Evolutionary conservation across 2,329 filamentous ascomycete species (phyloP).

Genomic region (Zasmidium citrigriseum): DNA sequence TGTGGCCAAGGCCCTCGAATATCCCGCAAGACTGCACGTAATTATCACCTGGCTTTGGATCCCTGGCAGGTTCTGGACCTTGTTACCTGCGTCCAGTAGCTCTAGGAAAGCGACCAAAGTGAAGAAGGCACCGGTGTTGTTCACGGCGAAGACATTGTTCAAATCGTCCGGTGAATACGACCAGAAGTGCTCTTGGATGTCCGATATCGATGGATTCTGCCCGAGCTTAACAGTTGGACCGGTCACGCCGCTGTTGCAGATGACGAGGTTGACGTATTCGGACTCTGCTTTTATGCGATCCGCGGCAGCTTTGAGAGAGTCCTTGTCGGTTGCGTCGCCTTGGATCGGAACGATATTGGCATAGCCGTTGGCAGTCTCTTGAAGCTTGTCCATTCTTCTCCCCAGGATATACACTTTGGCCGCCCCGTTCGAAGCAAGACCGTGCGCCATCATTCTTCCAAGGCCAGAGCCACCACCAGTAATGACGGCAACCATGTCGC

Average conservation of each 20-base stretch:
- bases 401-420: slow-evolving; percentile 55
- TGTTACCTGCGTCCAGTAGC: slow-evolving; percentile 47
- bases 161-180: slow-evolving; percentile 14
- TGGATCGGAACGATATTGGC: slow-evolving; percentile 40
- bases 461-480: slow-evolving; percentile 57
- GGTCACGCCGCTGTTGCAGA: slow-evolving; percentile 9
- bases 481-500: slow-evolving; percentile 53
- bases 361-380: slow-evolving; percentile 43
- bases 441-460: slow-evolving; percentile 44
- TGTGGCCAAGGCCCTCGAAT: slow-evolving; percentile 35
- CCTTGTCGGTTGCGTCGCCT: slow-evolving; percentile 48
- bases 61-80: slow-evolving; percentile 39
- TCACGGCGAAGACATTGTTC: slow-evolving; percentile 40
- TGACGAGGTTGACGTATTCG: slow-evolving; percentile 22
- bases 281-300: slow-evolving; percentile 39
- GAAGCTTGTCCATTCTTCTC: slow-evolving; percentile 46
- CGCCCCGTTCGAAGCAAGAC: slow-evolving; percentile 48
- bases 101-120: slow-evolving; percentile 48
- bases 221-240: not conserved
- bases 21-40: slow-evolving; percentile 43
- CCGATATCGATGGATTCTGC: slow-evolving; percentile 2
- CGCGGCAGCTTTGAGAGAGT: slow-evolving; percentile 40
- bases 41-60: slow-evolving; percentile 49
- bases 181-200: slow-evolving; percentile 14
- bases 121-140: slow-evolving; percentile 46